Evolutionary conservation across 768 basidiomycete genomes (phyloP).

Genomic region (Suillus bovinus): DNA sequence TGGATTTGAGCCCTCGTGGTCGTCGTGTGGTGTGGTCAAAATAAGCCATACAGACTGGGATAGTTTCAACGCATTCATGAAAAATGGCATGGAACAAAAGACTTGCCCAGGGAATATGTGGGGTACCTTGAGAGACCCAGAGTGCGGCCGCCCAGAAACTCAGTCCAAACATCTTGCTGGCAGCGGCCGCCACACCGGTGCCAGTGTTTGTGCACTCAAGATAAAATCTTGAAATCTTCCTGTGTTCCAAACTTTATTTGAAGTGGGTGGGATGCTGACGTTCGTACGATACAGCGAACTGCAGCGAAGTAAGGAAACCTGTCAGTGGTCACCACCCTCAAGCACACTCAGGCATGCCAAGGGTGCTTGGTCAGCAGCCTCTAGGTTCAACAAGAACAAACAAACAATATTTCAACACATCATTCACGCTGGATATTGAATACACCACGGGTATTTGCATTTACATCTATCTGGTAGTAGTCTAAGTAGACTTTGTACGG

Average conservation of each 20-base stretch:
- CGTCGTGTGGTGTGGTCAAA: neutral
- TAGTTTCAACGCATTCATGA: neutral
- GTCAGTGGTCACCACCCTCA: too few relatives aligned
- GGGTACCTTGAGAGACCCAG: neutral
- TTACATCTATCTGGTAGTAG: neutral
- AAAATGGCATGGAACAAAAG: neutral
- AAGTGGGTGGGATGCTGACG: too few relatives aligned
- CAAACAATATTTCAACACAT: neutral
- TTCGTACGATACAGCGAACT: too few relatives aligned
- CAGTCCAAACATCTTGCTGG: neutral
- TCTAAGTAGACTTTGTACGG: neutral
- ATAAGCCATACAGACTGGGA: neutral
- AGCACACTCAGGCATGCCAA: too few relatives aligned
- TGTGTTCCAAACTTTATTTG: neutral
- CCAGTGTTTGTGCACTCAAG: too few relatives aligned
- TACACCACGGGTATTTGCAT: neutral
- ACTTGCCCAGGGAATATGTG: neutral
- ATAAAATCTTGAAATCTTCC: neutral
- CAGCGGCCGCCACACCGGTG: too few relatives aligned
- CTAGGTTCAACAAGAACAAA: neutral
- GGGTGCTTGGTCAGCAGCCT: neutral
- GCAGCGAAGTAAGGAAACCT: too few relatives aligned
- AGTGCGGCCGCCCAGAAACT: neutral
- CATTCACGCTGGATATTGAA: neutral
- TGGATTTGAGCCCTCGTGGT: neutral